phyloP scores from a whole-genome alignment of 257 asterid species.

The Datura wrightii region DNA sequence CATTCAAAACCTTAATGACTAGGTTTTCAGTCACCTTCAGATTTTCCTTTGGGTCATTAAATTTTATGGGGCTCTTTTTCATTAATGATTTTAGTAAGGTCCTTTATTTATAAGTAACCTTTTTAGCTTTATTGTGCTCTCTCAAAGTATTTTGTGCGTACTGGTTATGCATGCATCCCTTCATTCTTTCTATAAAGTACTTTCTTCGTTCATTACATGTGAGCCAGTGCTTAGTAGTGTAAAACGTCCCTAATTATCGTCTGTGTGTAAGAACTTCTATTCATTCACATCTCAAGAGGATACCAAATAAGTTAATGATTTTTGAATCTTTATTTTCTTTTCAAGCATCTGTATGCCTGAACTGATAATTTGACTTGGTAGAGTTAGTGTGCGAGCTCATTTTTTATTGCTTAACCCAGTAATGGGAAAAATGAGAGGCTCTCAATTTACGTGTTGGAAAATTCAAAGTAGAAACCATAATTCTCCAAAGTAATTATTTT shows the following conservation, averaged over 20 bases:
- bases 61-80: not conserved
- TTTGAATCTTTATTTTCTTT: constrained; percentile 25
- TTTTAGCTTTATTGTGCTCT: not conserved
- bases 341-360: not conserved
- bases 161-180: not conserved
- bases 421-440: not conserved
- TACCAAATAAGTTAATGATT: not conserved
- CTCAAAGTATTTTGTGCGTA: not conserved
- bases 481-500: not conserved
- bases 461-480: constrained; percentile 12
- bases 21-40: not conserved
- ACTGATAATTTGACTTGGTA: not conserved
- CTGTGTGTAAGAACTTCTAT: not conserved
- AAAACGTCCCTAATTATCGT: not conserved
- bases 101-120: not conserved
- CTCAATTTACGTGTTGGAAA: not conserved
- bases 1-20: not conserved
- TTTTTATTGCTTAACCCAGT: not conserved
- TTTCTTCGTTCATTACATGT: not conserved
- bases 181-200: not conserved
- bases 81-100: not conserved
- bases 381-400: not conserved
- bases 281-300: constrained; percentile 15
- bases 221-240: not conserved
- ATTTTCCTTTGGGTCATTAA: not conserved